A percentile compares a stretch with the other conserved stretches of the same genome.
phyloP scores from a whole-genome alignment of 2,329 filamentous ascomycete species.

The Aspergillus fructus region DNA sequence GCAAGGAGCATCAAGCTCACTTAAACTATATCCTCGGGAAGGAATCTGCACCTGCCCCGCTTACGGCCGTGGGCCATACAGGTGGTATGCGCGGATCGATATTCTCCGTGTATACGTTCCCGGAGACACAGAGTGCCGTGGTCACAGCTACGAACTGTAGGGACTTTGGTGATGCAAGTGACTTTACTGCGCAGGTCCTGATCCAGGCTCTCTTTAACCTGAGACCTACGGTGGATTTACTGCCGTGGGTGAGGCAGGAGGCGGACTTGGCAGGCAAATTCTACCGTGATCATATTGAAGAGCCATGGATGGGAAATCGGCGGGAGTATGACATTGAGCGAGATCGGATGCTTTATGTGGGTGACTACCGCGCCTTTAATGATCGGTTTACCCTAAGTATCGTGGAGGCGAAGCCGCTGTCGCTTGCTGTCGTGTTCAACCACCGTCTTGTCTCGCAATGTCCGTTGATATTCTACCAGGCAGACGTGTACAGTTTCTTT shows the following conservation, averaged over 20 bases:
- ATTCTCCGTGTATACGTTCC: slow-evolving; percentile 23
- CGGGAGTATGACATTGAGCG: background rate
- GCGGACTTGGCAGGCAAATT: background rate
- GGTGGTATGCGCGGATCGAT: slow-evolving; percentile 25
- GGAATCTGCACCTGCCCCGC: background rate
- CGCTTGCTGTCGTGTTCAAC: background rate
- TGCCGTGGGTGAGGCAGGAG: slow-evolving; percentile 11
- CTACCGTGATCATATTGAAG: background rate
- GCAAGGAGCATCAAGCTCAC: background rate
- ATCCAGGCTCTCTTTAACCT: slow-evolving; percentile 19
- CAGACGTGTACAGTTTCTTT: background rate
- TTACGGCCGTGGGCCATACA: slow-evolving; percentile 24
- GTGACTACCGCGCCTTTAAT: background rate
- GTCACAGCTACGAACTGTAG: slow-evolving; percentile 24
- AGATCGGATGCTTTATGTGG: background rate
- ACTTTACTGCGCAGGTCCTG: slow-evolving; percentile 16
- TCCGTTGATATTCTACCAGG: background rate
- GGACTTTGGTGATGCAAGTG: slow-evolving; percentile 16
- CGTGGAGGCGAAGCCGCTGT: too few species aligned
- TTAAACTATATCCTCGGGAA: slow-evolving; percentile 2
- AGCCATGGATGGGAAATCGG: background rate
- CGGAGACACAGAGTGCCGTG: slow-evolving; percentile 28
- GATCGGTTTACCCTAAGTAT: background rate
- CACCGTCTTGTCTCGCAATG: background rate
- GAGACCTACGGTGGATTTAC: slow-evolving; percentile 13